Conservation (phyloP, 495 filamentous ascomycete genomes). For the Xylaria nigripes region DNA sequence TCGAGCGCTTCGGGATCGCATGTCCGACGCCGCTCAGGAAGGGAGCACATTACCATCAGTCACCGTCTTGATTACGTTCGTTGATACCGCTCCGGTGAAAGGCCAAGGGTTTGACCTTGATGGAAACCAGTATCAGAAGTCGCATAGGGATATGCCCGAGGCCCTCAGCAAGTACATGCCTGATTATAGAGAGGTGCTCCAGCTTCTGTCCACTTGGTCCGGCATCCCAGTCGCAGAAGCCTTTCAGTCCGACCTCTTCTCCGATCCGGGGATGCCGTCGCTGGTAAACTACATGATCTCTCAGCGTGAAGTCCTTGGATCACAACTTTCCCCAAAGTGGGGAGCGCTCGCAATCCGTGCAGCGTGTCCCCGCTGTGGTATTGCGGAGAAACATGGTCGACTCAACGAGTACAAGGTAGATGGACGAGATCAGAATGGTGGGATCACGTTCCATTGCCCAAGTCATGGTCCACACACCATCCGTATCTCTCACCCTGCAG, state of each 20-base stretch:
- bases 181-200: conserved; percentile 14
- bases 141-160: conserved; percentile 9
- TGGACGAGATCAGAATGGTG: background rate
- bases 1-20: conserved; percentile 11
- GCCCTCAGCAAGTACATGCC: background rate
- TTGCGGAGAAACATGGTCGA: conserved; percentile 13
- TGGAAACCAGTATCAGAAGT: conserved; percentile 23
- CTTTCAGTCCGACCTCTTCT: conserved; percentile 15
- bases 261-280: conserved; percentile 9
- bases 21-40: background rate
- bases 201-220: conserved; percentile 13
- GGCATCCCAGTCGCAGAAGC: conserved; percentile 8
- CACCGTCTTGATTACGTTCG: conserved; percentile 19
- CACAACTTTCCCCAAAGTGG: conserved; percentile 21
- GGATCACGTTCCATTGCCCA: conserved; percentile 14
- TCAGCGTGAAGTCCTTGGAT: conserved; percentile 11
- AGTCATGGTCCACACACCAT: conserved; percentile 11
- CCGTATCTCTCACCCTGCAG: conserved; percentile 4
- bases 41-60: conserved; percentile 6
- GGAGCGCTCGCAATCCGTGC: conserved; percentile 20
- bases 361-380: conserved; percentile 22
- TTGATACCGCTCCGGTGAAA: conserved; percentile 22
- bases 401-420: conserved; percentile 14
- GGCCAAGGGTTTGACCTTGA: conserved; percentile 7
- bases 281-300: conserved; percentile 14